Percentiles rank a stretch among this genome's conserved stretches.
Evolutionary conservation across 169 alveolate genomes (phyloP).

Genomic region (Plasmodium inui): DNA sequence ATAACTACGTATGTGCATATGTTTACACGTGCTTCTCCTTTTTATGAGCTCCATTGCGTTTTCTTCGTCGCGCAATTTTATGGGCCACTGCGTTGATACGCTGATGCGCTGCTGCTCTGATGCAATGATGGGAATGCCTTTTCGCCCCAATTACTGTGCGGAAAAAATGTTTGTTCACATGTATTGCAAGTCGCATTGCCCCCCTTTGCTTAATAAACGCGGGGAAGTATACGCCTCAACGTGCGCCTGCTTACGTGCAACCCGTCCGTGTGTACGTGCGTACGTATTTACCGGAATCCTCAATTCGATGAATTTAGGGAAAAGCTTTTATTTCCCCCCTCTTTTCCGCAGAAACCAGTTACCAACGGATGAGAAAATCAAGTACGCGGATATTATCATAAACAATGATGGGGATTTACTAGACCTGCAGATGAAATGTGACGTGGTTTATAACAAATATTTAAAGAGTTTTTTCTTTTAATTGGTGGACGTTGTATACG

Average conservation of each 20-base stretch:
- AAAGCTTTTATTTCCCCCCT: background rate
- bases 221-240: background rate
- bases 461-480: constrained; percentile 72
- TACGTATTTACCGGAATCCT: background rate
- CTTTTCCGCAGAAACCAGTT: constrained; percentile 56
- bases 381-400: constrained; percentile 70
- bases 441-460: constrained; percentile 72
- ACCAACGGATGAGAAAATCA: constrained; percentile 74
- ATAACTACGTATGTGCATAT: background rate
- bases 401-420: constrained; percentile 76
- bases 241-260: background rate
- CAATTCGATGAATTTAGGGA: background rate
- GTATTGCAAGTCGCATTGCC: background rate
- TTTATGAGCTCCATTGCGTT: background rate
- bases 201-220: background rate
- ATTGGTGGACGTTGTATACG: background rate
- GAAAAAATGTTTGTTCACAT: background rate
- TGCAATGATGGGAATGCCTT: background rate
- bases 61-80: background rate
- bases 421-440: constrained; percentile 74
- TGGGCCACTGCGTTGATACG: background rate
- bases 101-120: background rate
- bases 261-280: background rate
- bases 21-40: background rate
- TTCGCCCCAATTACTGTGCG: background rate